Base-by-base conservation (phyloP, 2,329 filamentous ascomycete species). In the Talaromyces pinophilus region DNA sequence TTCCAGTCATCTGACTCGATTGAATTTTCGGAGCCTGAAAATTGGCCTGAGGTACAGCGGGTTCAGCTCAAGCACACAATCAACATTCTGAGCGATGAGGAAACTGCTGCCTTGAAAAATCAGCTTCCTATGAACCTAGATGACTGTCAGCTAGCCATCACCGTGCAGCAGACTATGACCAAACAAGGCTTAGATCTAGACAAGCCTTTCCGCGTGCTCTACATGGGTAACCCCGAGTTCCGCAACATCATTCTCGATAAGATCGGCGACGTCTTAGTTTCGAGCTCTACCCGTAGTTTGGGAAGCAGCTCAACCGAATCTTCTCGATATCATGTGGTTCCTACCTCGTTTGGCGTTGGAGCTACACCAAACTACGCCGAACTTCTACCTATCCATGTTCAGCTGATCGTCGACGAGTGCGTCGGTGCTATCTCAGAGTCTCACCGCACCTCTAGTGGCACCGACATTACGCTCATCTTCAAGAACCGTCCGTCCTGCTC, bases 381-480 rank as follows among this genome's bases (percentile, higher is more conserved):
- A 60, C 78, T 84, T 30, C 78, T 84, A 30, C 81, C 80, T 35
- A 81, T 79, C 57, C 78, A 79, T 72, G 76, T 82, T 17, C 81
- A 83, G 68, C 76, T 84, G 15, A 77, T 82, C 61, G 81, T 84
- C 44, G 81, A 84, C 57, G 81, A 82, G 66, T 83, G 81, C 66
- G 69, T 77, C 48, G 72, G 72, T 25, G 79, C 80, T 22, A 69
- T 70, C 1, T 72, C 72, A 17, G 72, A 72, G n/a, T 54, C 68
- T 30, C 70, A 69, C 52, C 62, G 50, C 17, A 67, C 69, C 6
- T 69, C 71, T 59, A 71, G 70, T 15, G 71, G 76, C 57, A 72
- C 71, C 59, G 73, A 75, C n/a, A 74, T 82, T 55, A 69, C 68
- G 17, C 67, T 82, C 55, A 71, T 69, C 5, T 76, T 82, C 64